phyloP scores from a whole-genome alignment of 2,329 filamentous ascomycete genomes.

The Shiraia bambusicola region DNA sequence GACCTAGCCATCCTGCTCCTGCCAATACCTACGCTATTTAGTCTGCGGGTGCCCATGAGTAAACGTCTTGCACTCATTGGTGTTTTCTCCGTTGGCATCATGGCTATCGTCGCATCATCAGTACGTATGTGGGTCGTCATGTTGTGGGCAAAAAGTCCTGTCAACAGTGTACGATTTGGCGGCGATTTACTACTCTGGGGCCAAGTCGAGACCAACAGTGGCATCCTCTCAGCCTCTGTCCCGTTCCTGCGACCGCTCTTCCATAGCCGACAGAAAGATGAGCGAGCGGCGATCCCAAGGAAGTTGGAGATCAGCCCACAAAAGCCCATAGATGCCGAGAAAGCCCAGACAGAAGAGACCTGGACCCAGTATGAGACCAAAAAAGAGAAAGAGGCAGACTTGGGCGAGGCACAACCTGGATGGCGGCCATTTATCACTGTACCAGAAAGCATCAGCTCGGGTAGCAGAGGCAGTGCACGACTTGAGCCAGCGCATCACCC shows the following conservation, averaged over 20 bases:
- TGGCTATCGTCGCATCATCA: conserved; percentile 40
- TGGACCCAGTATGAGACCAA: conserved; percentile 22
- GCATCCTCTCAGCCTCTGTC: conserved; percentile 50
- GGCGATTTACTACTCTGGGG: conserved; percentile 47
- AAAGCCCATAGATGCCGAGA: conserved; percentile 6
- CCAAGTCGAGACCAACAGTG: conserved; percentile 51
- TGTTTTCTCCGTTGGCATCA: conserved; percentile 40
- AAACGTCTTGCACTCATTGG: conserved; percentile 55
- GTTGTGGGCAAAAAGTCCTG: conserved; percentile 38
- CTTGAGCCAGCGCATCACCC: conserved; percentile 16
- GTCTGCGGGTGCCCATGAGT: conserved; percentile 50
- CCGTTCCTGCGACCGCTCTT: conserved; percentile 50
- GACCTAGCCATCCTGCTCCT: conserved; percentile 49
- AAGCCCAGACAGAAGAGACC: conserved; percentile 23
- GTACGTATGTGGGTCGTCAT: conserved; percentile 42
- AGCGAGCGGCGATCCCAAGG: conserved; percentile 9
- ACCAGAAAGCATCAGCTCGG: conserved; percentile 30
- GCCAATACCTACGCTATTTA: conserved; percentile 49
- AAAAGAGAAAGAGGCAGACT: conserved; percentile 1
- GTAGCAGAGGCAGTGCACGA: conserved; percentile 21
- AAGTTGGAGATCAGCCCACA: conserved; percentile 17
- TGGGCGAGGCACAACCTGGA: conserved; percentile 14
- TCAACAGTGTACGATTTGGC: conserved; percentile 43
- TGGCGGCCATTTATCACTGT: conserved; percentile 42
- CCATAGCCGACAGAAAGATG: conserved; percentile 19